Evolutionary conservation across 129 eudicot species (phyloP).

Genomic region (Scalesia atractyloides): DNA sequence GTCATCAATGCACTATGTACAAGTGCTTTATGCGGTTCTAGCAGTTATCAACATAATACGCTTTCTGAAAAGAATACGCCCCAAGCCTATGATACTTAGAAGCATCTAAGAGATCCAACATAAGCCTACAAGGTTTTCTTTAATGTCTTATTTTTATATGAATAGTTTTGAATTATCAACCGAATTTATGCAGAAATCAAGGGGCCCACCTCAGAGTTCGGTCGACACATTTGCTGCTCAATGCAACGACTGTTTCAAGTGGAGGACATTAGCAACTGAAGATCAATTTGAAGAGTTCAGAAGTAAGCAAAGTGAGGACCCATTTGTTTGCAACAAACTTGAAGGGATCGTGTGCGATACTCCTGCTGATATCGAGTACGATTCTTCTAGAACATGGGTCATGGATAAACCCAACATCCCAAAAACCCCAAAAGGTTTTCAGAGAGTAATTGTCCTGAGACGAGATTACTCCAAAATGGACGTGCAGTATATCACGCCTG

Average conservation of each 20-base stretch:
- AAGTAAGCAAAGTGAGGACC: conserved; percentile 60
- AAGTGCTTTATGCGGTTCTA: background rate
- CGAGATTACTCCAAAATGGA: conserved; percentile 73
- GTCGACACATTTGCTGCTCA: conserved; percentile 59
- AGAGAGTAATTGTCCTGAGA: conserved; percentile 48
- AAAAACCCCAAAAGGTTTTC: conserved; percentile 70
- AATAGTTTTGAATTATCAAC: background rate
- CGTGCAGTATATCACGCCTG: conserved; percentile 56
- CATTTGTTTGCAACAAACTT: conserved; percentile 59
- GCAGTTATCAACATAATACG: background rate
- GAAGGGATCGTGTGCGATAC: conserved; percentile 54
- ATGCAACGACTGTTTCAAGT: conserved; percentile 71
- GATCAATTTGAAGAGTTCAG: conserved; percentile 71
- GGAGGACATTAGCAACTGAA: conserved; percentile 63
- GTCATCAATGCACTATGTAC: background rate
- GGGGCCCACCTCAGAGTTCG: conserved; percentile 30
- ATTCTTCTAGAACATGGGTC: conserved; percentile 61
- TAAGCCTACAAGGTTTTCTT: conserved; percentile 2
- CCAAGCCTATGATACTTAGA: background rate
- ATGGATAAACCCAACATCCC: conserved; percentile 71
- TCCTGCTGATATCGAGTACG: conserved; percentile 66
- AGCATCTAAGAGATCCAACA: background rate
- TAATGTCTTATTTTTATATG: background rate
- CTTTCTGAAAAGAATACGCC: background rate
- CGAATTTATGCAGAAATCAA: conserved; percentile 30